Percentiles rank a stretch among this genome's conserved stretches.
phyloP scores from a whole-genome alignment of 2,329 filamentous ascomycete genomes.

The Ambrosiella beaveri region DNA sequence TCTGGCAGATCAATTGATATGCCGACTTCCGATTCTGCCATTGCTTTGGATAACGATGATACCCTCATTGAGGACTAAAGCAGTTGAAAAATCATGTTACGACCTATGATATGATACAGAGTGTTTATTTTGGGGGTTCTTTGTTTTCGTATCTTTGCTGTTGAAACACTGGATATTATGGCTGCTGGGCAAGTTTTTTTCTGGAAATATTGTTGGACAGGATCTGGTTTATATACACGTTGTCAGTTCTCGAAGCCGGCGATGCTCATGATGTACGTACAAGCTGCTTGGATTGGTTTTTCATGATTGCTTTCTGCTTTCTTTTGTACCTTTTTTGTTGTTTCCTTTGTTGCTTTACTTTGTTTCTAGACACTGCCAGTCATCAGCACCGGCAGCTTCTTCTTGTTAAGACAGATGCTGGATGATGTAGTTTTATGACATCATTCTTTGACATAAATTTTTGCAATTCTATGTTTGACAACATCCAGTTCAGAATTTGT shows the following conservation, averaged over 20 bases:
- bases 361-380: constrained; percentile 14
- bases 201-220: neutral
- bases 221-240: neutral
- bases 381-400: constrained; percentile 2
- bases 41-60: neutral
- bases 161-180: neutral
- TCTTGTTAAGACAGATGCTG: constrained; percentile 1
- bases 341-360: neutral
- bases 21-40: neutral
- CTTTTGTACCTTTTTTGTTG: neutral
- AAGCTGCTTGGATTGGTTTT: neutral
- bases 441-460: neutral
- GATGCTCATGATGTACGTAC: neutral
- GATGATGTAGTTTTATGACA: neutral
- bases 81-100: neutral
- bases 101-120: neutral
- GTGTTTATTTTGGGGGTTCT: neutral
- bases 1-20: neutral
- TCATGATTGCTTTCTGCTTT: too few relatives aligned
- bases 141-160: neutral
- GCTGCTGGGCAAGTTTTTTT: neutral
- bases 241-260: neutral
- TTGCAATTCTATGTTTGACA: neutral
- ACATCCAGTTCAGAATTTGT: neutral
- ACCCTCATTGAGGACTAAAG: neutral